Conservation (phyloP, 768 basidiomycete species). For the Rhizopogon sp. region DNA sequence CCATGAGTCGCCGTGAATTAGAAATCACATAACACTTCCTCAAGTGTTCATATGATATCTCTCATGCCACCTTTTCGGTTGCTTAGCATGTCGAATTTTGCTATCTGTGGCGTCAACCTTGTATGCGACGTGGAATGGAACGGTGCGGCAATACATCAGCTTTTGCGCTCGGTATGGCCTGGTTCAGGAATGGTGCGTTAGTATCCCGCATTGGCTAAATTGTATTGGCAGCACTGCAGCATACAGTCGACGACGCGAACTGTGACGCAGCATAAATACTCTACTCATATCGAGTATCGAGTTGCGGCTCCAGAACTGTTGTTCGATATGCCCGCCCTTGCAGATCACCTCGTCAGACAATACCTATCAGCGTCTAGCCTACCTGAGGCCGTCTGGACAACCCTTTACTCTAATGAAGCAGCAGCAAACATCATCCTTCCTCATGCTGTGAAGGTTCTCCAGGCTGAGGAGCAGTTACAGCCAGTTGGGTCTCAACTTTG, state of each 20-base stretch:
- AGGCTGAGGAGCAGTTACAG: conserved; percentile 5
- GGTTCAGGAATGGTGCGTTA: neutral
- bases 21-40: neutral
- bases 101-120: neutral
- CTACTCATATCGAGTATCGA: neutral
- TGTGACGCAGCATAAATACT: neutral
- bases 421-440: conserved; percentile 37
- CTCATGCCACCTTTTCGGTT: neutral
- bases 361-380: conserved; percentile 14
- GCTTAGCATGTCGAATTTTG: too few species aligned
- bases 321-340: conserved; percentile 10
- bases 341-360: neutral
- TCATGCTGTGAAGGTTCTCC: conserved; percentile 26
- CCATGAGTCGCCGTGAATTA: too few species aligned
- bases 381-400: conserved; percentile 20
- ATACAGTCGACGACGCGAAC: neutral
- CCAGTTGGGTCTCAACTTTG: conserved; percentile 13
- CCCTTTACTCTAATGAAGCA: conserved; percentile 22
- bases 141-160: neutral
- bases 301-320: neutral
- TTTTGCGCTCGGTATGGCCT: neutral
- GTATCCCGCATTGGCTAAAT: neutral
- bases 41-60: neutral
- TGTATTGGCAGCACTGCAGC: neutral
- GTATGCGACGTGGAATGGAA: neutral